A percentile compares a stretch with the other conserved stretches of the same genome.
Evolutionary conservation across 208 protist species (phyloP).

Genomic region (Crithidia mellificae): DNA sequence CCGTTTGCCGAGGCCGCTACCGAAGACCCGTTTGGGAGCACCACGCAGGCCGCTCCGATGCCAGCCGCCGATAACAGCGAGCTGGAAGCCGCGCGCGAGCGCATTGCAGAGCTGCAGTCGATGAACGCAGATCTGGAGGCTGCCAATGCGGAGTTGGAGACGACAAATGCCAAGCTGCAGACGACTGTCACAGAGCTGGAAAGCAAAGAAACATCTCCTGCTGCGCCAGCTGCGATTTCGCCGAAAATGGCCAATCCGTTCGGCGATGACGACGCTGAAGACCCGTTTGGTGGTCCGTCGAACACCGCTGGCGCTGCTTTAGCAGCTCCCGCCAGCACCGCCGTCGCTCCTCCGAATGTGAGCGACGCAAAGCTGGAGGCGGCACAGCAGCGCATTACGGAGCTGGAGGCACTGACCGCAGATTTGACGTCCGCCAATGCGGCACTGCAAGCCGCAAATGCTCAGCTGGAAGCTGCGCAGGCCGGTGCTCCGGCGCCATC

Average conservation of each 20-base stretch:
- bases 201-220: not conserved
- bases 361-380: not conserved
- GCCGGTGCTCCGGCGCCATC: not conserved
- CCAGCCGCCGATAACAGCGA: conserved; percentile 2
- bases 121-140: conserved; percentile 9
- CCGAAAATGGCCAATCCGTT: not conserved
- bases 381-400: not conserved
- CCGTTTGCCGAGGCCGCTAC: not conserved
- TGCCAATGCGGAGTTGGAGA: conserved; percentile 5
- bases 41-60: not conserved
- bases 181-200: not conserved
- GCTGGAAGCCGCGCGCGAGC: conserved; percentile 14
- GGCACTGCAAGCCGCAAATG: not conserved
- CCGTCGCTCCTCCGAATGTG: not conserved
- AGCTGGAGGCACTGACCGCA: not conserved
- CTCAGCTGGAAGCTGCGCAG: not conserved
- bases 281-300: not conserved
- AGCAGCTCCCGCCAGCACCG: not conserved
- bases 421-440: not conserved
- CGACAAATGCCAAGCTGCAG: not conserved
- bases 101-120: conserved; percentile 24
- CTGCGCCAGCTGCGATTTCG: not conserved
- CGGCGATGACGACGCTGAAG: not conserved
- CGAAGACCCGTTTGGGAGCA: conserved; percentile 1
- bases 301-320: not conserved